Conservation (phyloP, 768 basidiomycete genomes). For the Leucocoprinus leucothites region DNA sequence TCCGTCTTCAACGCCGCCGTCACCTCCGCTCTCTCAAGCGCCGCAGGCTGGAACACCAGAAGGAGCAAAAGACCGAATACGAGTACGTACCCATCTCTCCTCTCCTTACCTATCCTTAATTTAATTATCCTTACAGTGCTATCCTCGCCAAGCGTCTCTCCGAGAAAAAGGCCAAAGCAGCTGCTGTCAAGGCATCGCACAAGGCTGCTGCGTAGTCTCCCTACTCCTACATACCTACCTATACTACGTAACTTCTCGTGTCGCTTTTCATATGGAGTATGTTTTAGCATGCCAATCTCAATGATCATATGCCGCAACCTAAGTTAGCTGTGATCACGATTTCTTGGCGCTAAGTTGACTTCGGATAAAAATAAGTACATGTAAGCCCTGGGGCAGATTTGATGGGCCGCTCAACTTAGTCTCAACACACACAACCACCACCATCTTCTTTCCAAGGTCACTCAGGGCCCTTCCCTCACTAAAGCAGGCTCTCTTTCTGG, state of each 20-base stretch:
- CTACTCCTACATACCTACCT: not conserved
- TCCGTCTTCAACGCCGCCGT: conserved; percentile 94
- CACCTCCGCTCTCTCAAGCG: conserved; percentile 87
- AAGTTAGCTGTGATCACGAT: too few species aligned
- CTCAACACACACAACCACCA: too few species aligned
- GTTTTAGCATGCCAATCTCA: too few species aligned
- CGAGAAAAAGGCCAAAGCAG: conserved; percentile 90
- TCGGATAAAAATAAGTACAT: too few species aligned
- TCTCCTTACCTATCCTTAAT: not conserved
- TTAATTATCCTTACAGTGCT: conserved; percentile 32
- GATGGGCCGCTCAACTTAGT: too few species aligned
- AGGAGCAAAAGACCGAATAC: conserved; percentile 94
- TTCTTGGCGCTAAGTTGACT: too few species aligned
- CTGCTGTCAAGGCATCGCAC: conserved; percentile 85
- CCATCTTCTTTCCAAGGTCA: too few species aligned
- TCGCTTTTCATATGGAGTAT: too few species aligned
- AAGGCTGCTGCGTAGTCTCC: conserved; percentile 20
- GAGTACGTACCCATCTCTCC: conserved; percentile 47
- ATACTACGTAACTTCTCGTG: too few species aligned
- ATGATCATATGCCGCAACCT: not conserved
- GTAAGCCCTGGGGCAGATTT: too few species aligned
- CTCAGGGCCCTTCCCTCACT: too few species aligned
- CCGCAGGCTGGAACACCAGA: conserved; percentile 85
- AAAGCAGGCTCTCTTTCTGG: too few species aligned
- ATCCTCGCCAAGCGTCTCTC: conserved; percentile 86